Conservation (phyloP, 1,139 yeast species). For the Eremothecium coryli region DNA sequence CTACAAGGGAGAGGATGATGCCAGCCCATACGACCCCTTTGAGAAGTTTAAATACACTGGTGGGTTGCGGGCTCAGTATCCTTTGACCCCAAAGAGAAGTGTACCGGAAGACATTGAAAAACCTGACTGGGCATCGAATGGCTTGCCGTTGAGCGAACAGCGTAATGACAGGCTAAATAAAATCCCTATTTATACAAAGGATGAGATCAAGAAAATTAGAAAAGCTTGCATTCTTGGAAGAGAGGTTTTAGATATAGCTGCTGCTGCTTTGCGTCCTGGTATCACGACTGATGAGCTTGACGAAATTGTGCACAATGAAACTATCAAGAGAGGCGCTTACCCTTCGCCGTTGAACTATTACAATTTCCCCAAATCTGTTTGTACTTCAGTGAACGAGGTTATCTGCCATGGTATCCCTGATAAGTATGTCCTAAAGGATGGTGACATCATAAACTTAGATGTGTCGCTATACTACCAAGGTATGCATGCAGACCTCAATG, state of each 20-base stretch:
- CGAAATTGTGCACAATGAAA: slow-evolving; percentile 74
- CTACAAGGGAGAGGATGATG: slow-evolving; percentile 33
- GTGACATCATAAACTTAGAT: slow-evolving; percentile 90
- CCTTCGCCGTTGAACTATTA: slow-evolving; percentile 95
- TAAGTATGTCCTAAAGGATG: slow-evolving; percentile 73
- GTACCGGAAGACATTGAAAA: slow-evolving; percentile 62
- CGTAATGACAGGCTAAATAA: slow-evolving; percentile 59
- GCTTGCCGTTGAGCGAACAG: slow-evolving; percentile 73
- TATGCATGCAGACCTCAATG: slow-evolving; percentile 89
- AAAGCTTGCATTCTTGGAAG: slow-evolving; percentile 70
- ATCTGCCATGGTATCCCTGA: slow-evolving; percentile 98
- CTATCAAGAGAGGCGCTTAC: slow-evolving; percentile 80
- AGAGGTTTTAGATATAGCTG: slow-evolving; percentile 81
- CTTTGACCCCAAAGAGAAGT: slow-evolving; percentile 59
- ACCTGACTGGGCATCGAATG: slow-evolving; percentile 82
- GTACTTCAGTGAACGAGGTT: slow-evolving; percentile 90
- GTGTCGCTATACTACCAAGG: slow-evolving; percentile 81
- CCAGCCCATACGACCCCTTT: slow-evolving; percentile 69
- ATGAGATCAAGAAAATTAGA: slow-evolving; percentile 65
- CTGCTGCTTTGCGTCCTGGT: slow-evolving; percentile 75
- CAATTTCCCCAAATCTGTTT: slow-evolving; percentile 85
- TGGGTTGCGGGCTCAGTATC: slow-evolving; percentile 66
- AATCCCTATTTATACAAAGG: slow-evolving; percentile 52
- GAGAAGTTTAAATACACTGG: slow-evolving; percentile 73
- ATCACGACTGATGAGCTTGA: slow-evolving; percentile 92